Base-by-base conservation (phyloP, 192 early-diverging fungal genomes). In the Backusella psychrophila region DNA sequence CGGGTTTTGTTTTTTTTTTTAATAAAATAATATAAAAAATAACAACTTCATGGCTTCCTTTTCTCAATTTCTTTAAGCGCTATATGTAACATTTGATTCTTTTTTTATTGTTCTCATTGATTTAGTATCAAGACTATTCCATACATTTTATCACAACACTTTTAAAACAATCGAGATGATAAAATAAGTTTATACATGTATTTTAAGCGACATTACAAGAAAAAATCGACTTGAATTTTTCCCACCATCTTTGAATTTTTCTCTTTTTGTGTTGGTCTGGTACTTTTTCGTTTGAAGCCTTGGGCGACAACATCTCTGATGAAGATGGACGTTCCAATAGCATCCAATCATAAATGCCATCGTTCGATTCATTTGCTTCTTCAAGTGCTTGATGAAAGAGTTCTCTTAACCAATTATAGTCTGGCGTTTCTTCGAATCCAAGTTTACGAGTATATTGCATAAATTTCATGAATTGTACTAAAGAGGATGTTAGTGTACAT, bases 301-400 rank as follows among this genome's bases (percentile, higher is more conserved):
- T 56, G 19, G 42, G 42, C 14, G 42, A 6, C 17, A 15, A 6
- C 8, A 56, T 11, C 53, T 56, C 21, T 3, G 53, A 23, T 8
- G 53, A 56, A 56, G 21, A 56, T 23, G 6, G 8, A 9, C 21
- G 21, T 26, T 88, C 86, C 33, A 88, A 77, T 29, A 86, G 66
- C 83, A 95, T 94, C 97, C 97, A 98, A 85, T 98, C 97, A 78
- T 94, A 98, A 36, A 97, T 86, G 19, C 93, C 91, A 78, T 98
- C 97, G 80, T 98, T 96, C 23, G 79, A 78, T 75, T 95, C 91
- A 70, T 90, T 90, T 23, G 86, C 84, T 36, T 87, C 88, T 63
- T 87, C 83, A 66, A 94, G 80, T 14, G 88, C 94, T 72, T 93
- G 91, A 78, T 91, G 91, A 72, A 98, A 93, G 66, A 98, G 83